Base-by-base conservation (phyloP, 352 stramenopile genomes). In the Globisporangium polare region DNA sequence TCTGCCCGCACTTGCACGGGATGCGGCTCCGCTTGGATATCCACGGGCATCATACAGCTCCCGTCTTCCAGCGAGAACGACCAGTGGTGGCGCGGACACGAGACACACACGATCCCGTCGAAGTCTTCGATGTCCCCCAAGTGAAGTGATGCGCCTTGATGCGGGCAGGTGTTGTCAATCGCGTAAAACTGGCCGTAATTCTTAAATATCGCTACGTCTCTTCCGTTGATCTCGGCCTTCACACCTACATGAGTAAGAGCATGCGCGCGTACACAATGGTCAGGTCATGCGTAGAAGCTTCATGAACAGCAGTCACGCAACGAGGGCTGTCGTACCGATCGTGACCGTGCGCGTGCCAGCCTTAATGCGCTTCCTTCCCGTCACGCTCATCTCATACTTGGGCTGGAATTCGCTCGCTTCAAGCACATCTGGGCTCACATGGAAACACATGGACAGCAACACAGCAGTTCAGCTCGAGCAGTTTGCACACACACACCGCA, bases 101-200 rank as follows among this genome's bases (percentile, higher is more conserved):
- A 80, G 35, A 95, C 66, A 52, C 84, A 95, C 0, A 83, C 55
- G 27, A 60, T 74, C 43, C 81, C 84, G 63, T 89, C 80, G 26
- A 90, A 83, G 33, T 94, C 84, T 75, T 95, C 86, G 27, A 95
- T 95, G 61, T 95, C 86, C 8, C 86, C 86, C n/a, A 93, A 57
- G 53, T 93, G 79, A 9, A 95, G 70, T n/a, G 84, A 77, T 18
- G 81, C 86, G 17, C 80, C 83, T 58, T 92, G 83, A 52, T 95
- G 86, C 12, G 86, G 86, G 56, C 86, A 95, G 5, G 73, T 68
- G 45, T 95, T 76, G 62, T 92, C 76, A 55, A 95, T 86, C 29
- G 84, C 84, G 57, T 87, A 92, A 24, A 93, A 77, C 42, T 74
- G 65, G 0, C 71, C 74, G 24, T 78, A 63, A 50, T 92, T 81